Base-by-base conservation (phyloP, 2,329 filamentous ascomycete genomes). In the Xylaria sp. region DNA sequence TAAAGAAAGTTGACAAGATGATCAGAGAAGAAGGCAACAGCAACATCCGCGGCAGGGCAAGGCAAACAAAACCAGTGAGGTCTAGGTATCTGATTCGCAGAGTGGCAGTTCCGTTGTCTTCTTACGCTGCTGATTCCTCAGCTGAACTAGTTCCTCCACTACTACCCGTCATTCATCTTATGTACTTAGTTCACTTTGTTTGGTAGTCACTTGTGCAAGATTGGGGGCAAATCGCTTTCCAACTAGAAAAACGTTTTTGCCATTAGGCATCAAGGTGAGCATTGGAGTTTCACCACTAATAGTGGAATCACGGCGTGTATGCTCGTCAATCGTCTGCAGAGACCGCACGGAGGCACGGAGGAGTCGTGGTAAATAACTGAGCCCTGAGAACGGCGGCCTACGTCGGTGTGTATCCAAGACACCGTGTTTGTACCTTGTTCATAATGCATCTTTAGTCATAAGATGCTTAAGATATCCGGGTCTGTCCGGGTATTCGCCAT, bases 61-160 rank as follows among this genome's bases (percentile, higher is more conserved):
- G 30, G 21, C 30, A 17, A 61, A 60, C 39, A 45, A 48, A 53
- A 42, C 4, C 24, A 27, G 24, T 55, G 45, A 65, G 47, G n/a
- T 17, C 1, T 21, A 50, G n/a, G 2, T 58, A 53, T 55, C 14
- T 63, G 34, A 59, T 60, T 54, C 48, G 67, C 60, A 11, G 39
- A 59, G 51, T 32, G 51, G 50, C 56, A 47, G 58, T 58, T 65
- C 19, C 55, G 42, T 59, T 36, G 45, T 69, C 56, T 42, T 54
- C 50, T 60, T 50, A 53, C 61, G 63, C 30, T 27, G 62, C 57
- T 27, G 27, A 59, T 55, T 62, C 32, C 55, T 69, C 64, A 60
- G 64, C 67, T 67, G 58, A 54, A 58, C 56, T 32, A 54, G 24
- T 32, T 47, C n/a, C 54, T 39, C n/a, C 47, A 12, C 34, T 24